Conservation (phyloP, 805 yeast species). For the Teunomyces funiuensis region DNA sequence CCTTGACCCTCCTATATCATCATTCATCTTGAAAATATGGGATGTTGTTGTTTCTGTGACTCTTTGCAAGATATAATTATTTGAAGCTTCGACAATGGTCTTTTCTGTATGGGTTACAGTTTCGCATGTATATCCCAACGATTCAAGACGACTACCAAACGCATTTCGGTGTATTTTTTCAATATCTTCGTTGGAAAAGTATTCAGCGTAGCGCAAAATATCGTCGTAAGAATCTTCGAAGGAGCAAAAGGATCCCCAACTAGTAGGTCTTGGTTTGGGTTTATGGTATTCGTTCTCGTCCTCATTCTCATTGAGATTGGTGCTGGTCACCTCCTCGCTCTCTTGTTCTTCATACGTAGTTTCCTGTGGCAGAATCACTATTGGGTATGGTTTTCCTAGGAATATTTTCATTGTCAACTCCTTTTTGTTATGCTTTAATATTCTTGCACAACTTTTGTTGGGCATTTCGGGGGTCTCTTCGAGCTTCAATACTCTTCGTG, state of each 20-base stretch:
- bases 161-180: background rate
- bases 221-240: background rate
- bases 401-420: background rate
- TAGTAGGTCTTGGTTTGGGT: no score
- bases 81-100: background rate
- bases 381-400: background rate
- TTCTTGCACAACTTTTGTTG: background rate
- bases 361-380: background rate
- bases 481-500: background rate
- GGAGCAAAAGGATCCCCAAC: background rate
- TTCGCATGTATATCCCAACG: background rate
- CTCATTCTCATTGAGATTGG: background rate
- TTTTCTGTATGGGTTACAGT: background rate
- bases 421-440: background rate
- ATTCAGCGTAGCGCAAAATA: background rate
- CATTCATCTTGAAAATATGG: background rate
- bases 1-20: background rate
- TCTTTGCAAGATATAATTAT: background rate
- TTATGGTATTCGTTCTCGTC: no score
- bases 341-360: background rate
- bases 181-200: slow-evolving; percentile 1
- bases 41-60: background rate
- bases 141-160: background rate
- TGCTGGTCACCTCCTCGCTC: background rate
- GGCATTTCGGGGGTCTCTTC: background rate